Percentiles rank a stretch among this genome's conserved stretches.
Conservation (phyloP, 176 grass and related monocot species). For the Pharus latifolius region DNA sequence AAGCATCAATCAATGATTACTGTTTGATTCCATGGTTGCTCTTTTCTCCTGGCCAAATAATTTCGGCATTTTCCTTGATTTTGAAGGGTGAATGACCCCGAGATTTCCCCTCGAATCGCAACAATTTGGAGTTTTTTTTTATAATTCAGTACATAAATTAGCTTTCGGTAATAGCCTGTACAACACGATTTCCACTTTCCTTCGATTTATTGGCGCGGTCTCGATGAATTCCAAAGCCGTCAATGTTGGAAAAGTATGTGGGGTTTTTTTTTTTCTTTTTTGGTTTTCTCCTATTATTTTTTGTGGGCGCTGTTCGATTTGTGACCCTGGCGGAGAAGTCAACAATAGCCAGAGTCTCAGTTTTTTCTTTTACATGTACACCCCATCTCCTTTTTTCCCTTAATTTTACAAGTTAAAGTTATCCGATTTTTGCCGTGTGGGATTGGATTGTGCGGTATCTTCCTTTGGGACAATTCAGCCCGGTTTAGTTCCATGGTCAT, state of each 20-base stretch:
- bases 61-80: too few relatives aligned
- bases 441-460: conserved; percentile 5
- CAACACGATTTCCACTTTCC: not conserved
- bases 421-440: conserved; percentile 26
- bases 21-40: conserved; percentile 21
- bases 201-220: not conserved
- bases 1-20: not conserved
- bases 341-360: not conserved
- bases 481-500: not conserved
- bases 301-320: not conserved
- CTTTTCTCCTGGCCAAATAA: too few relatives aligned
- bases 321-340: not conserved
- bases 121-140: not conserved
- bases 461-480: conserved; percentile 17
- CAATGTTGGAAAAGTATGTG: not conserved
- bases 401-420: not conserved
- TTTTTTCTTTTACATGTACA: too few relatives aligned
- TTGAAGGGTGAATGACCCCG: too few relatives aligned
- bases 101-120: not conserved
- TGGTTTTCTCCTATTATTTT: not conserved
- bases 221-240: conserved; percentile 3
- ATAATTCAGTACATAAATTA: not conserved
- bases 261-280: not conserved
- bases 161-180: not conserved
- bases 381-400: not conserved